Evolutionary conservation across 306 rosid species (phyloP), one percentile per base, ranked within the genome.

Genomic region (Alnus glutinosa): DNA sequence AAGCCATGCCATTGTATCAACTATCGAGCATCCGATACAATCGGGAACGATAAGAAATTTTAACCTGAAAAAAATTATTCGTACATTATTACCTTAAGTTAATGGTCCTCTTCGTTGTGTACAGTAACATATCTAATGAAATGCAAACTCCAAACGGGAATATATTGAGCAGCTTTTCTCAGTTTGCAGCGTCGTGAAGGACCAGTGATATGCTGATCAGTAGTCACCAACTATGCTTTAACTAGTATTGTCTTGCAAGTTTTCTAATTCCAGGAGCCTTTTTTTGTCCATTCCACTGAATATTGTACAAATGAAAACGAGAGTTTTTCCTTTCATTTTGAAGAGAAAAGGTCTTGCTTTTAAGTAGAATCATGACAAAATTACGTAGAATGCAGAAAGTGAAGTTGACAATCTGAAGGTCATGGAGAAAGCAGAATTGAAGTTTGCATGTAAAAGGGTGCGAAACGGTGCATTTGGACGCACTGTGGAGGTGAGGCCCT

Each of bases 401-500:
- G 42, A 67, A 67, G 37, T 15, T 42, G 71, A 67, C 50, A 67
- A 68, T 68, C 36, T 62, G 49, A 76, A 55, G 66, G 39, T 23
- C 28, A 42, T 10, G 76, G 47, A 39, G 36, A 28, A 58, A n/a
- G 10, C 12, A 52, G 34, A 12, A 50, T 23, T 48, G 46, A 71
- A 48, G 46, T 50, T 19, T 48, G 75, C 19, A 15, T 23, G 9
- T 9, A 14, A 6, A 39, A 47, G 44, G 4, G 5, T 39, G 44
- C 44, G 44, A 39, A 39, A 39, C 30, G 32, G 50, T 44, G 70
- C 55, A 54, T 76, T 75, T 64, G 77, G 34, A 46, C 52, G 59
- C 77, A 46, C 46, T 50, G 66, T 23, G 50, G 42, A 61, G 50
- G 71, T 36, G 80, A 78, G 74, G 28, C 28, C 37, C 2, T 34